phyloP scores from a whole-genome alignment of 768 basidiomycete species.

The Fomitopsis serialis region DNA sequence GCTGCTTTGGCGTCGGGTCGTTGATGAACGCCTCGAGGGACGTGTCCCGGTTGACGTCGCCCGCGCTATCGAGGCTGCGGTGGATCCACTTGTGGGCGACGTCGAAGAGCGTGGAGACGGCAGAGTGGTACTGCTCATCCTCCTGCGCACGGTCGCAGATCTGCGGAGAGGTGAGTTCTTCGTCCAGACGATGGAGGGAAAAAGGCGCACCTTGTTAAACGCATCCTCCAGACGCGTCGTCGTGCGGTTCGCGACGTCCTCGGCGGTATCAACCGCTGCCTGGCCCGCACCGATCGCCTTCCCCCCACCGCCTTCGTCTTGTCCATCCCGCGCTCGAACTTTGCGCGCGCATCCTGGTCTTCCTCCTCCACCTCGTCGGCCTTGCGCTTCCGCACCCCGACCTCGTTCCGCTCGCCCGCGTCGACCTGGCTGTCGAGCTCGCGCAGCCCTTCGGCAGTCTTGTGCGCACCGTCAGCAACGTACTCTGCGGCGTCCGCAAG shows the following conservation, averaged over 20 bases:
- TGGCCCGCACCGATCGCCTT: constrained; percentile 52
- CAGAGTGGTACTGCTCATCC: constrained; percentile 51
- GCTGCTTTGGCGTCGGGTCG: constrained; percentile 60
- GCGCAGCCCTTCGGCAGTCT: constrained; percentile 48
- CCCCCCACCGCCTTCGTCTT: constrained; percentile 52
- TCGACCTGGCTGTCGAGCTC: constrained; percentile 54
- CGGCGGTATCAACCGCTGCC: constrained; percentile 31
- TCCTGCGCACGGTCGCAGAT: constrained; percentile 60
- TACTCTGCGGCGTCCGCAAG: constrained; percentile 63
- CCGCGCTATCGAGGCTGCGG: constrained; percentile 42
- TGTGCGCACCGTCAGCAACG: constrained; percentile 45
- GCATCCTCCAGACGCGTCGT: constrained; percentile 42
- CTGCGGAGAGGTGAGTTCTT: constrained; percentile 30
- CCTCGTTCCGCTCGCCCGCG: constrained; percentile 50
- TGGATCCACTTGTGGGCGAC: constrained; percentile 55
- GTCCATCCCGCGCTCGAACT: constrained; percentile 68
- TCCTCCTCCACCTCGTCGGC: constrained; percentile 39
- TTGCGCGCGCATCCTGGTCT: constrained; percentile 40
- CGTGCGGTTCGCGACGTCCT: constrained; percentile 42
- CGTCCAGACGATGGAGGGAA: neutral
- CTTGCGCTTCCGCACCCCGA: constrained; percentile 47
- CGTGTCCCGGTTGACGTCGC: constrained; percentile 35
- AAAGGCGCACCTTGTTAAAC: constrained; percentile 40
- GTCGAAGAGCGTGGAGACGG: constrained; percentile 53
- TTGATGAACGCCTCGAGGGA: constrained; percentile 52